Base-by-base conservation (phyloP, 345 rosid species). In the Eutrema heterophyllum region DNA sequence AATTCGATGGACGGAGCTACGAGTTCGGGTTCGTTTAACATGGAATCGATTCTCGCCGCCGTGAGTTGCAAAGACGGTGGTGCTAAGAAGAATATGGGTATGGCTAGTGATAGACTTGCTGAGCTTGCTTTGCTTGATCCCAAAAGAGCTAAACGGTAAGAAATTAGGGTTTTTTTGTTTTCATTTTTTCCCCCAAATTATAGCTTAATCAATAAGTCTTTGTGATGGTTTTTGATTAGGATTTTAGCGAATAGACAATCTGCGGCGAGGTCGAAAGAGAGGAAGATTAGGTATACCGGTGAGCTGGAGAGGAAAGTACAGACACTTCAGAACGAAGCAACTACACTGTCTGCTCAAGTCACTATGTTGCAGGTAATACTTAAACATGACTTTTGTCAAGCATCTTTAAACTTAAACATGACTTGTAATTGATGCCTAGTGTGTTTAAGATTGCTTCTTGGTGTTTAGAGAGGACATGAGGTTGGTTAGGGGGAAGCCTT, bases 301-400 rank as follows among this genome's bases (percentile, higher is more conserved):
- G 98, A 93, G 85, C 83, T 93, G 61, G 98, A 94, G 83, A 94
- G 89, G 88, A 94, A 91, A 77, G 98, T 94, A 59, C 98, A 89
- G 85, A 94, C 98, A 13, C 97, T 94, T 79, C 98, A 94, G 83
- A 86, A 90, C 15, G 98, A 94, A 84, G 98, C 98, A 21, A 91
- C 98, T 32, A 91, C 89, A 18, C 86, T 94, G 62, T 94, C 98
- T n/a, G 98, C 98, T 3, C 98, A 93, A 81, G 94, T 93, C 78
- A 89, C 97, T 4, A 68, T 89, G 86, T 77, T 93, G 65, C 98
- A 93, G 97, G 98, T 73, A 13, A 27, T 27, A 74, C 39, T 63
- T 66, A 13, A 24, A 16, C 26, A 21, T 1, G 24, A 21, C 24
- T 21, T 21, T 21, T 21, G 24, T 21, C 24, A 21, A 21, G 24